These are phyloP conservation scores for Picocystis sp. DNA, from an alignment of 163 green algal species.

Conservation along the genomic window DNA sequence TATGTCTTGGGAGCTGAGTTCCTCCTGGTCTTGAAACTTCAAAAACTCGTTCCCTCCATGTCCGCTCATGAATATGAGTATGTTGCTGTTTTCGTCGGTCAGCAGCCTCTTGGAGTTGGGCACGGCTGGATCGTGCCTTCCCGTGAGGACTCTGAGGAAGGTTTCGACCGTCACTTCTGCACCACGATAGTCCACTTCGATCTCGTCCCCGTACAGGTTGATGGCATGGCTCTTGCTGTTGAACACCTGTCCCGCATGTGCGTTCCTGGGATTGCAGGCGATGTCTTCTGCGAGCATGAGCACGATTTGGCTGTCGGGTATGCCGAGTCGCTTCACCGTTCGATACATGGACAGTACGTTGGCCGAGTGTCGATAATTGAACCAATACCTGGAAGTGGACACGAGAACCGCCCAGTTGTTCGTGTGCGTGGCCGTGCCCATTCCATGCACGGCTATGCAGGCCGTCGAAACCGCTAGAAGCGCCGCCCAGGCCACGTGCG, in stretches of 20 bases:
- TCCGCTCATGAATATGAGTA: slow-evolving; percentile 63
- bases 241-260: slow-evolving; percentile 37
- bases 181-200: slow-evolving; percentile 85
- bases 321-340: slow-evolving; percentile 46
- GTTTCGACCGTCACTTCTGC: slow-evolving; percentile 71
- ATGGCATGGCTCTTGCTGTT: slow-evolving; percentile 33
- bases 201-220: slow-evolving; percentile 56
- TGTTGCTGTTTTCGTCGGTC: slow-evolving; percentile 46
- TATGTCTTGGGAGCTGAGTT: slow-evolving; percentile 34
- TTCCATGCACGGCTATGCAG: too few species aligned
- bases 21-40: slow-evolving; percentile 67
- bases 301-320: slow-evolving; percentile 82
- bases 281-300: slow-evolving; percentile 83
- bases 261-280: slow-evolving; percentile 73
- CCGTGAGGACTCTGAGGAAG: slow-evolving; percentile 71
- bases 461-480: too few species aligned
- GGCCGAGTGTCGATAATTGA: slow-evolving; percentile 87
- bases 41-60: slow-evolving; percentile 75
- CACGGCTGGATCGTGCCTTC: slow-evolving; percentile 43
- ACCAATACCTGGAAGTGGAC: slow-evolving; percentile 66
- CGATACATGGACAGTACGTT: slow-evolving; percentile 81
- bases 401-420: slow-evolving; percentile 73
- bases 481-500: too few species aligned
- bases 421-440: too few species aligned
- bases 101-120: slow-evolving; percentile 56